phyloP scores from a whole-genome alignment of 768 basidiomycete species.

The Boletus rubroflammeus region DNA sequence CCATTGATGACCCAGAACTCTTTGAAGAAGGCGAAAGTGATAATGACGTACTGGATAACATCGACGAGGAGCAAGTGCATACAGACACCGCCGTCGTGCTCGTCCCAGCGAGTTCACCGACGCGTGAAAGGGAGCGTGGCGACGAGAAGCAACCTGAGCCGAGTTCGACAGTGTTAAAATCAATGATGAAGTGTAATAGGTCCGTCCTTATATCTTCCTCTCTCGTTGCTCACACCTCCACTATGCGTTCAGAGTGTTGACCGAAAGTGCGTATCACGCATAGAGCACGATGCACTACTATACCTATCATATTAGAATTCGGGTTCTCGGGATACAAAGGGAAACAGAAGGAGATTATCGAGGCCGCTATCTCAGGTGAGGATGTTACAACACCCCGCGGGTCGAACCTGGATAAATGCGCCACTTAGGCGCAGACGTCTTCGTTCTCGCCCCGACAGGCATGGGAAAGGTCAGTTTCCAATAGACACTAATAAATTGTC shows the following conservation, averaged over 20 bases:
- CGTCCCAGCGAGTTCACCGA: slow-evolving; percentile 16
- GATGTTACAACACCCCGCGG: not conserved
- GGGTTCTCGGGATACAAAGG: slow-evolving; percentile 68
- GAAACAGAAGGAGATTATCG: slow-evolving; percentile 72
- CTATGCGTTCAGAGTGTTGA: slow-evolving; percentile 17
- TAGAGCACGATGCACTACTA: not conserved
- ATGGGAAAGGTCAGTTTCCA: slow-evolving; percentile 70
- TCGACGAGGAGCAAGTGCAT: slow-evolving; percentile 17
- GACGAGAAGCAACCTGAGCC: slow-evolving; percentile 1
- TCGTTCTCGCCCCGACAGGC: slow-evolving; percentile 82
- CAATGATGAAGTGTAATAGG: slow-evolving; percentile 16
- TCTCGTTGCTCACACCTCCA: not conserved
- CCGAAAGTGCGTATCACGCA: slow-evolving; percentile 18
- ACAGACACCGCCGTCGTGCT: slow-evolving; percentile 11
- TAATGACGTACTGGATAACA: slow-evolving; percentile 22
- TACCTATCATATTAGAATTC: slow-evolving; percentile 48
- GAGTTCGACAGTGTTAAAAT: not conserved
- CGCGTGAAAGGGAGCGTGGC: not conserved
- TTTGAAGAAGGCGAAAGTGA: slow-evolving; percentile 13
- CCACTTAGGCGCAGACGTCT: slow-evolving; percentile 58
- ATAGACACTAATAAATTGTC: not conserved
- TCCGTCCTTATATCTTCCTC: not conserved
- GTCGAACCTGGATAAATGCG: not conserved
- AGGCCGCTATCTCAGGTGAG: slow-evolving; percentile 63
- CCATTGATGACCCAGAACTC: slow-evolving; percentile 18